phyloP scores from a whole-genome alignment of 805 yeast species.

The Saccharomyces jurei region DNA sequence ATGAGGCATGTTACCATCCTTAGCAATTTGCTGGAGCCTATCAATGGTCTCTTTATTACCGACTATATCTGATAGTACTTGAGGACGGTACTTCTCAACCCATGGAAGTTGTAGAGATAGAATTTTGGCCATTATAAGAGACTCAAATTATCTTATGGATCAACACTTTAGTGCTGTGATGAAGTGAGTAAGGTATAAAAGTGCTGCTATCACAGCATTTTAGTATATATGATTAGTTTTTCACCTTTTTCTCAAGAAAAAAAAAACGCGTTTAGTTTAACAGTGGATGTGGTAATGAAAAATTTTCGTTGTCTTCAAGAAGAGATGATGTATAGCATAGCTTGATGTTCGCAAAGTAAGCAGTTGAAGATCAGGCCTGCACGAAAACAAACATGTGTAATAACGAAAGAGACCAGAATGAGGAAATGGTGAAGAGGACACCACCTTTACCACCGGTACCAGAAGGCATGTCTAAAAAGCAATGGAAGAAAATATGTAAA shows the following conservation, averaged over 20 bases:
- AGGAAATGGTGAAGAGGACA: constrained; percentile 6
- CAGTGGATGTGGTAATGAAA: not conserved
- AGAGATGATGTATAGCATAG: not conserved
- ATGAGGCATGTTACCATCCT: constrained; percentile 95
- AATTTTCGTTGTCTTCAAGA: not conserved
- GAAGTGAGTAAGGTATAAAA: not conserved
- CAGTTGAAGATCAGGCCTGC: not conserved
- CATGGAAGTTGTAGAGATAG: constrained; percentile 34
- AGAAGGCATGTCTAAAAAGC: constrained; percentile 79
- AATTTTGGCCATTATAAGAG: constrained; percentile 5
- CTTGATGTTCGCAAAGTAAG: not conserved
- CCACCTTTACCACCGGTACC: constrained; percentile 42
- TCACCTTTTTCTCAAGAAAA: not conserved
- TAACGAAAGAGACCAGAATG: not conserved
- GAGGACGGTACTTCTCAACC: constrained; percentile 97
- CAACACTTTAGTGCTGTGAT: not conserved
- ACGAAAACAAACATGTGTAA: not conserved
- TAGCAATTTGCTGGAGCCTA: constrained; percentile 72
- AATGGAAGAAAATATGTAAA: constrained; percentile 69
- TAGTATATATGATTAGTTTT: not conserved
- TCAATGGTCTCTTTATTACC: constrained; percentile 89
- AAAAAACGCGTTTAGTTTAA: not conserved
- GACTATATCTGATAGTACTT: constrained; percentile 69
- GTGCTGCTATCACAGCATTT: not conserved
- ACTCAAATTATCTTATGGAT: not conserved